Percentiles rank a stretch among this genome's conserved stretches.
phyloP scores from a whole-genome alignment of 495 filamentous ascomycete genomes.

The Rhypophila decipiens region DNA sequence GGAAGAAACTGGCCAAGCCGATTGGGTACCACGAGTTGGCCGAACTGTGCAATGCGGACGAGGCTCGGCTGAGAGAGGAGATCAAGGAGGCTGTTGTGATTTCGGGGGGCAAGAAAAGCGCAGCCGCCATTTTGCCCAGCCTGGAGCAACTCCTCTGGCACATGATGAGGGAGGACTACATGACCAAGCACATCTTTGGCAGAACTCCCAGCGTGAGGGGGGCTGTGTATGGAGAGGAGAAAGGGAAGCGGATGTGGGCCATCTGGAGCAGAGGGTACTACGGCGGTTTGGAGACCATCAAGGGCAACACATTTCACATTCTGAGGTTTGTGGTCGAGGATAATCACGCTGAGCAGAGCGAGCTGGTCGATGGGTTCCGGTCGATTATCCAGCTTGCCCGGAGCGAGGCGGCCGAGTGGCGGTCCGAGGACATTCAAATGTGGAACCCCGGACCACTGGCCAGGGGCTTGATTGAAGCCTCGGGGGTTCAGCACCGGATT shows the following conservation, averaged over 20 bases:
- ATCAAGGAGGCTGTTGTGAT: constrained; percentile 26
- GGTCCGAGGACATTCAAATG: constrained; percentile 37
- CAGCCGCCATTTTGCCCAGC: constrained; percentile 67
- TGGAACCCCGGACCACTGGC: constrained; percentile 44
- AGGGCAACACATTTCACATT: constrained; percentile 69
- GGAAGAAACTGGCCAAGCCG: constrained; percentile 14
- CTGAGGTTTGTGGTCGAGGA: constrained; percentile 71
- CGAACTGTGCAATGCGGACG: constrained; percentile 53
- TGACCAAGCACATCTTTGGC: constrained; percentile 47
- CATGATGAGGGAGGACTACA: constrained; percentile 79
- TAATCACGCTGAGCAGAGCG: constrained; percentile 23
- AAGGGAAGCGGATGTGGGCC: constrained; percentile 60
- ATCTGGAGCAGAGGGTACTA: constrained; percentile 74
- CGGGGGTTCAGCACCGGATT: constrained; percentile 32
- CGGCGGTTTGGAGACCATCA: constrained; percentile 28
- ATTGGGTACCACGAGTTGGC: constrained; percentile 48
- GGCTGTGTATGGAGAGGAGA: constrained; percentile 45
- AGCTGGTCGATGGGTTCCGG: constrained; percentile 53
- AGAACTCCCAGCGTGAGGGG: constrained; percentile 59
- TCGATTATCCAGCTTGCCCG: constrained; percentile 38
- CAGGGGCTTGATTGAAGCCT: constrained; percentile 30
- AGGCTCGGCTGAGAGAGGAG: constrained; percentile 34
- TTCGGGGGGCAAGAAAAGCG: constrained; percentile 22
- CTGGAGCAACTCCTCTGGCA: constrained; percentile 76
- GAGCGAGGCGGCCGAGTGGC: constrained; percentile 37